Percentiles rank a stretch among this genome's conserved stretches.
phyloP scores from a whole-genome alignment of 2,329 filamentous ascomycete genomes.

The Colletotrichum echinochloae region DNA sequence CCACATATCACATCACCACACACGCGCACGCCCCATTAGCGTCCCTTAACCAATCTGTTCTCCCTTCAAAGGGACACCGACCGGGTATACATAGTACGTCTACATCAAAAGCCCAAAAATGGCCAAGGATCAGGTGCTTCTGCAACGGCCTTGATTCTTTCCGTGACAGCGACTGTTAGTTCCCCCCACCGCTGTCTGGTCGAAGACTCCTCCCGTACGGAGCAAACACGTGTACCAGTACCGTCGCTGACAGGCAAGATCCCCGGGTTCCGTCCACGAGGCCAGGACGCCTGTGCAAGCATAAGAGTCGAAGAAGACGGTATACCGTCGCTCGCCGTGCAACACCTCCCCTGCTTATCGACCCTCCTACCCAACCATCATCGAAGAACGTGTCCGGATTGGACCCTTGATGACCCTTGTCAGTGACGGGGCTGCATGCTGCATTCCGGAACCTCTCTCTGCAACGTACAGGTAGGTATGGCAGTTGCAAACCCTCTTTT shows the following conservation, averaged over 20 bases:
- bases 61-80: background rate
- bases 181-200: background rate
- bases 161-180: background rate
- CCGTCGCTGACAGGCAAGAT: conserved; percentile 24
- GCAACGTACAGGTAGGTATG: background rate
- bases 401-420: conserved; percentile 20
- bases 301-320: background rate
- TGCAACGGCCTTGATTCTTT: conserved; percentile 11
- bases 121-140: conserved; percentile 16
- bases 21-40: background rate
- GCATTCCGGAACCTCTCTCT: conserved; percentile 25
- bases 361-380: background rate
- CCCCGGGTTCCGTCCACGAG: conserved; percentile 11
- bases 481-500: conserved; percentile 5
- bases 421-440: conserved; percentile 7
- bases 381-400: conserved; percentile 13
- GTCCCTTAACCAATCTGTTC: conserved; percentile 22
- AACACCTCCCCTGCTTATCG: background rate
- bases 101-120: background rate
- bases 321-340: background rate
- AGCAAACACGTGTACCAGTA: conserved; percentile 22
- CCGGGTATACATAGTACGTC: background rate
- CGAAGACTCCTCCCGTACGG: conserved; percentile 11
- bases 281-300: background rate
- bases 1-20: background rate